Base-by-base conservation (phyloP, 2,329 filamentous ascomycete genomes). In the Venturia oleaginea region DNA sequence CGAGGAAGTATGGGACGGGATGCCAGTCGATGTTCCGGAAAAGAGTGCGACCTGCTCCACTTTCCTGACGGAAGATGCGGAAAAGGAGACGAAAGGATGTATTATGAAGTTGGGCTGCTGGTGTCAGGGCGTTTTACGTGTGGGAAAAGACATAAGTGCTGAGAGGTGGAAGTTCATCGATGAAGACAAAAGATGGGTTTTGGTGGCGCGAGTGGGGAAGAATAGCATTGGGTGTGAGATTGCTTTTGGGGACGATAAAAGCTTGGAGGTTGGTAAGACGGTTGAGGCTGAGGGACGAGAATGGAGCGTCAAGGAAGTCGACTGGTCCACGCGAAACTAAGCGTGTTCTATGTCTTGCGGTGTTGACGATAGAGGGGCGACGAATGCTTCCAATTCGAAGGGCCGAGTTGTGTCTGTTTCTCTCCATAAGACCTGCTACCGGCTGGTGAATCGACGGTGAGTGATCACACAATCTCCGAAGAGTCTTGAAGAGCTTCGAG, bases 1-100 rank as follows among this genome's bases (percentile, higher is more conserved):
- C 67, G 66, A 70, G 68, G 71, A 72, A 19, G 67, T 76, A 6
- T 64, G 63, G 63, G 57, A 38, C 38, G 57, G 42, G 24, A 48
- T 57, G 30, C 46, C 51, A n/a, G 30, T 59, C 60, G 61, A 46
- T 2, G 43, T 46, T 17, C 37, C n/a, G 59, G 48, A 27, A 42
- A 40, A 38, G 24, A 64, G 46, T 38, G 43, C 32, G 34, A 40
- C 22, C 37, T 64, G 46, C 30, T 46, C 37, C 8, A 37, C 24
- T 22, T 43, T 64, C 17, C 11, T 46, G 22, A 22, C 42, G 15
- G 46, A 59, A n/a, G 62, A 64, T 55, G 46, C 22, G 27, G 22
- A n/a, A n/a, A 40, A 30, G 19, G 51, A 46, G n/a, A 59, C 34
- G 19, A 64, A 30, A 24, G 62, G 51, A 11, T 51, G 62, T 40